phyloP scores from a whole-genome alignment of 2,329 filamentous ascomycete genomes.

The Aspergillus neotritici region DNA sequence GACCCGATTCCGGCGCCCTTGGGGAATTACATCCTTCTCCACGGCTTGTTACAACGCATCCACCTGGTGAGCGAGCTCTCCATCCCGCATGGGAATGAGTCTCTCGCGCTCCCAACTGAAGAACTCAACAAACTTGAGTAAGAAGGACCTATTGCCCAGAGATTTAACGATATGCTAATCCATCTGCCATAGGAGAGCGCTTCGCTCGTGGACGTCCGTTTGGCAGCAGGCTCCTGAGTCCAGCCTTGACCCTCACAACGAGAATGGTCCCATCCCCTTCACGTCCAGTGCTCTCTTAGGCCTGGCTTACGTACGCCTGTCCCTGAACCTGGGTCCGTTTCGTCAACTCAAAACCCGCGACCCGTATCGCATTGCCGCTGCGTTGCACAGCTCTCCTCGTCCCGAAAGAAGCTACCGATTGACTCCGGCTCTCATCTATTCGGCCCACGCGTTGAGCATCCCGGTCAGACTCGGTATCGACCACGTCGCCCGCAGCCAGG shows the following conservation, averaged over 20 bases:
- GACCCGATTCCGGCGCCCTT: conserved; percentile 43
- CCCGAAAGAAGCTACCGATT: conserved; percentile 56
- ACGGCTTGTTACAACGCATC: conserved; percentile 66
- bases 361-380: conserved; percentile 55
- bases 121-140: conserved; percentile 32
- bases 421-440: conserved; percentile 60
- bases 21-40: conserved; percentile 66
- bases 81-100: conserved; percentile 27
- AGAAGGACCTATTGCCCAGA: conserved; percentile 1
- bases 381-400: conserved; percentile 54
- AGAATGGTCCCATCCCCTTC: conserved; percentile 31
- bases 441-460: conserved; percentile 63
- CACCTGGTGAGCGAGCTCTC: conserved; percentile 31
- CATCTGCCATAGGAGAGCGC: conserved; percentile 21
- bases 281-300: conserved; percentile 29
- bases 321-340: conserved; percentile 52
- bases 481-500: conserved; percentile 32
- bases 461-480: conserved; percentile 34
- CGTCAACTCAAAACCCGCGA: conserved; percentile 62
- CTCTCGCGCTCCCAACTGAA: conserved; percentile 27
- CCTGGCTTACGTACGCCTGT: conserved; percentile 29
- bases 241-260: conserved; percentile 30
- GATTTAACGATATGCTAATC: not conserved
- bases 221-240: conserved; percentile 35
- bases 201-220: conserved; percentile 31